A percentile compares a stretch with the other conserved stretches of the same genome.
Evolutionary conservation across 306 rosid species (phyloP).

Genomic region (Clitoria ternatea): DNA sequence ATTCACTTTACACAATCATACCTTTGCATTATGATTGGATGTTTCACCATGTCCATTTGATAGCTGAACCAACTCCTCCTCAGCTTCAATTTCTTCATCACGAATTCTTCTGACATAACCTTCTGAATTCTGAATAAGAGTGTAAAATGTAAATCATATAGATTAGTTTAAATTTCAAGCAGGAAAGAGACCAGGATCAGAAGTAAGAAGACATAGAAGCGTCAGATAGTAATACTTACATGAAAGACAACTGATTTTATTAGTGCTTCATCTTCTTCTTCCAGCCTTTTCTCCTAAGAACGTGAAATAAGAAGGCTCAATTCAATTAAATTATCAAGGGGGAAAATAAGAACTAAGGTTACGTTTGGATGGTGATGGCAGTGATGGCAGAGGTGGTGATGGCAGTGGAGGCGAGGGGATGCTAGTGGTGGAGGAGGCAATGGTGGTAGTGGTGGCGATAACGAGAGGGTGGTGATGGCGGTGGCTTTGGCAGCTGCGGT

Average conservation of each 20-base stretch:
- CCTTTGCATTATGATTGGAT: conserved; percentile 41
- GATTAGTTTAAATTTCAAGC: conserved; percentile 3
- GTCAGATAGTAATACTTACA: conserved; percentile 37
- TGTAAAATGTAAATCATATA: neutral
- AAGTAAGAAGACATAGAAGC: neutral
- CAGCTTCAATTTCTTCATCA: conserved; percentile 70
- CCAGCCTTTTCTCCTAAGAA: conserved; percentile 64
- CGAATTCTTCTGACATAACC: conserved; percentile 48
- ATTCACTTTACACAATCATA: conserved; percentile 17
- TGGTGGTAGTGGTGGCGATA: too few species aligned
- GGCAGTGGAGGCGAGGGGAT: too few species aligned
- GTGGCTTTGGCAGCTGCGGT: too few species aligned
- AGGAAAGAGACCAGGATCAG: neutral
- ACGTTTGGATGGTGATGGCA: too few species aligned
- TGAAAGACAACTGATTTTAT: conserved; percentile 61
- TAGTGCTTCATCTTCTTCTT: conserved; percentile 85
- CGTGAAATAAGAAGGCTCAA: conserved; percentile 16
- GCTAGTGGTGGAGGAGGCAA: too few species aligned
- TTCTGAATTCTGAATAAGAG: conserved; percentile 49
- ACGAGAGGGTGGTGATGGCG: too few species aligned
- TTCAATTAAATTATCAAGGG: neutral
- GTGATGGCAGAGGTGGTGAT: too few species aligned
- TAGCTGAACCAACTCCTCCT: conserved; percentile 27
- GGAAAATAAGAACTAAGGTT: too few species aligned
- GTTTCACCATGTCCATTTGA: conserved; percentile 36